Evolutionary conservation across 2,329 filamentous ascomycete species (phyloP), one percentile per base, ranked within the genome.

Genomic region (Phialophora tarda): DNA sequence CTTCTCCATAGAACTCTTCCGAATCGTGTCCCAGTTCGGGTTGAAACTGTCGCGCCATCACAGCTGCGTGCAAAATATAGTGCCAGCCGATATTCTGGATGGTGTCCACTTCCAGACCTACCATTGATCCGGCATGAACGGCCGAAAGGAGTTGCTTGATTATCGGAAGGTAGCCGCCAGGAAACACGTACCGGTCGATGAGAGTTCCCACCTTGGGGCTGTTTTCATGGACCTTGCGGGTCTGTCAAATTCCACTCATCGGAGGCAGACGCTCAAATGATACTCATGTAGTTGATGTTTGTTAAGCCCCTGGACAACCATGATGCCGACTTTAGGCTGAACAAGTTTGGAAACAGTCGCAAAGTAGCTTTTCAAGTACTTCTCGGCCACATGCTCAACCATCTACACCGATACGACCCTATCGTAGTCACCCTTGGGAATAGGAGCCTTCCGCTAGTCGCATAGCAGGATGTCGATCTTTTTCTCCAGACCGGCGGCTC

Each of bases 391-490:
- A 11, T 48, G 14, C 44, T 48, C 44, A 48, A n/a, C 7, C 17
- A 48, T 48, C 44, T 48, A 14, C 17, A 21, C 44, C 17, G 44
- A 48, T 1, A n/a, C 44, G 10, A 21, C 21, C 44, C 44, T 48
- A 21, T 48, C 44, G 14, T 48, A 48, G 44, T 17, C 44, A 48
- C 44, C 44, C 21, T 7, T 7, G 21, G 44, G 14, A 21, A 23
- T 23, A 1, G 44, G 17, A 23, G 44, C 44, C 44, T 11, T n/a
- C 1, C 44, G 44, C 10, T 48, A 48, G 44, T 21, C 44, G 44
- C 44, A 48, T n/a, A 48, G 44, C 44, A 48, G 21, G 44, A 48
- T 48, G 6, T 48, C 44, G 21, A 48, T 48, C 44, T 48, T 48
- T 1, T n/a, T 23, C 21, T 48, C 17, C 21, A 21, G 44, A n/a